phyloP scores from a whole-genome alignment of 805 yeast species.

The Yamadazyma akitaensis region DNA sequence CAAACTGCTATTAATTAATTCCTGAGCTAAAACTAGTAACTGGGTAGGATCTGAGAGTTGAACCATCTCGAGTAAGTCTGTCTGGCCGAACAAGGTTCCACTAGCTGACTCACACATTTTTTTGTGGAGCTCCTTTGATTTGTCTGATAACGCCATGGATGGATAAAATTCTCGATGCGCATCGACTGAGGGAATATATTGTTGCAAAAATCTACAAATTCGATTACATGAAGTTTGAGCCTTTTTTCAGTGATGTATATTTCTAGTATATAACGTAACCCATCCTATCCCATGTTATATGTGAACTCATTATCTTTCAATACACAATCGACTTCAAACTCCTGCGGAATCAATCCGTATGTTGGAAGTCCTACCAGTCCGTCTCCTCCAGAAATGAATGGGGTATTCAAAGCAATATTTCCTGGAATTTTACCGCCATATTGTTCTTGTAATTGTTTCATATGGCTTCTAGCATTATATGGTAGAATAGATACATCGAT shows the following conservation, averaged over 20 bases:
- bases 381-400: conserved; percentile 9
- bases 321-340: conserved; percentile 16
- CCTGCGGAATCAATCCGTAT: conserved; percentile 6
- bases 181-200: neutral
- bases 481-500: conserved; percentile 13
- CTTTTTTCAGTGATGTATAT: too few relatives aligned
- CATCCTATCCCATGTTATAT: neutral
- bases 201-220: neutral
- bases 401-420: conserved; percentile 3
- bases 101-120: conserved; percentile 56
- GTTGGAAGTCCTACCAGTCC: conserved; percentile 16
- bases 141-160: conserved; percentile 24
- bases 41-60: conserved; percentile 42
- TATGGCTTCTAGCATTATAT: conserved; percentile 14
- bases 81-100: conserved; percentile 58
- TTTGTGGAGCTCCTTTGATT: conserved; percentile 57
- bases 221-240: neutral
- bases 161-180: conserved; percentile 6
- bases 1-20: conserved; percentile 53
- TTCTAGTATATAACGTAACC: neutral
- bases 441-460: conserved; percentile 2
- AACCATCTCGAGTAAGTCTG: conserved; percentile 56
- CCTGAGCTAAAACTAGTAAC: conserved; percentile 46
- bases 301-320: conserved; percentile 9
- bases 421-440: conserved; percentile 5